Base-by-base conservation (phyloP, 2,329 filamentous ascomycete genomes). In the Cordyceps javanica region DNA sequence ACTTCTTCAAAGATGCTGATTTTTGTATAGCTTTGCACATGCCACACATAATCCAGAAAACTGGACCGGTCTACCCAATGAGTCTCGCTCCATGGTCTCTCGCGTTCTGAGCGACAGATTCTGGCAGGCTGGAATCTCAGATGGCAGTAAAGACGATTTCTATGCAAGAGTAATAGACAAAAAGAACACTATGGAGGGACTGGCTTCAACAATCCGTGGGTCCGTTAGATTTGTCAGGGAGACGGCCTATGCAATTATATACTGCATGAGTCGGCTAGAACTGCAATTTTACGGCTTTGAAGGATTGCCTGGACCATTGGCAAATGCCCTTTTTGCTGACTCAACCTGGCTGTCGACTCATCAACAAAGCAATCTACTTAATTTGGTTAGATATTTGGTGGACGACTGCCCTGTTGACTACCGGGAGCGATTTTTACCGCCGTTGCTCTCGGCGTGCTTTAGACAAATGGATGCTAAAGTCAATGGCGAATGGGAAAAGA, bases 111-210 rank as follows among this genome's bases (percentile, higher is more conserved):
- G 91, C 14, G 94, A 99, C 72, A 83, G 94, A 25, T 99, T 99
- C 70, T 99, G 94, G 94, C 94, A 99, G 76, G 91, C 92, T 7
- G 94, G 94, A 10, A 99, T 99, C 52, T 97, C 94, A 0, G 89
- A 88, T 61, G 94, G 96, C 26, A 97, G 90, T 65, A 91, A 94
- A 69, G 94, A 97, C 61, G 93, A 97, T 59, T 99, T 99, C 69
- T 97, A 97, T 71, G 89, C 91, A 32, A 85, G 90, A 41, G 93
- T 99, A 2, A 85, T 91, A 57, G 89, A 91, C 32, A 96, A 94
- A 57, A 96, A 91, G 72, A 83, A 82, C 41, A 96, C 91, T 0
- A 83, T 96, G 58, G 94, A 99, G 72, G 94, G 94, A 0, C 89
- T 99, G 61, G 93, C 92, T 6, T 97, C 93, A 1, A 92, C 91